Evolutionary conservation across 2,329 filamentous ascomycete species (phyloP), one percentile per base, ranked within the genome.

Genomic region (Nectriaceae sp.): DNA sequence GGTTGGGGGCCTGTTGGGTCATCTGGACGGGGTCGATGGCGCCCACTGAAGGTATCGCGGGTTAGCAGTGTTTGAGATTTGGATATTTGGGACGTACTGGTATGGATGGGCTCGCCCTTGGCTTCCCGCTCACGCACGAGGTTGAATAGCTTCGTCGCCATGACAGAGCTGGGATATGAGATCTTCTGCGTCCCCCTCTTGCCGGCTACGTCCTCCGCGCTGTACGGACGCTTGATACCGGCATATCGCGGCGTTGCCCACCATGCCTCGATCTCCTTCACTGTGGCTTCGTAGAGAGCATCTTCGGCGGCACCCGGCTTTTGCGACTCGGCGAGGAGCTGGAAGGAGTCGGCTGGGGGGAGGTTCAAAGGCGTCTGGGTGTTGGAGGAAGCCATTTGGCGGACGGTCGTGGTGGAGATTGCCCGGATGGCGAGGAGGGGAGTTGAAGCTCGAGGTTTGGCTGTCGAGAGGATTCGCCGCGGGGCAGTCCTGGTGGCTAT

Each of bases 11-110:
- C 75, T 97, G 94, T 70, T 99, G 94, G 41, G 94, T 96, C 94
- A 99, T 97, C 74, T 99, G 94, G 11, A 97, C 85, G n/a, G 94
- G 94, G 66, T 99, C 94, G 71, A 99, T 95, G 51, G 92, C 94
- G 60, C 94, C 94, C 88, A 99, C 89, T 93, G 53, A 1, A 44
- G 5, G 33, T n/a, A 16, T 29, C 24, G 33, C 16, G 8, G 16
- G 33, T 36, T 19, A 36, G 33, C 16, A 11, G 13, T 36, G 33
- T n/a, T 36, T 36, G 16, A 36, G 33, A 36, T 19, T 36, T 36
- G 8, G 16, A 36, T 5, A 16, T 36, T n/a, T n/a, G 24, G 6
- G 16, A 56, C 84, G 65, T 75, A 93, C 89, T 92, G 15, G 94
- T 97, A 70, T 97, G 93, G 52, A 97, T 89, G 18, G 94, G 94